These are phyloP conservation scores for Ascochyta rabiei DNA, from an alignment of 2,329 filamentous ascomycete species.

Conservation along the genomic window DNA sequence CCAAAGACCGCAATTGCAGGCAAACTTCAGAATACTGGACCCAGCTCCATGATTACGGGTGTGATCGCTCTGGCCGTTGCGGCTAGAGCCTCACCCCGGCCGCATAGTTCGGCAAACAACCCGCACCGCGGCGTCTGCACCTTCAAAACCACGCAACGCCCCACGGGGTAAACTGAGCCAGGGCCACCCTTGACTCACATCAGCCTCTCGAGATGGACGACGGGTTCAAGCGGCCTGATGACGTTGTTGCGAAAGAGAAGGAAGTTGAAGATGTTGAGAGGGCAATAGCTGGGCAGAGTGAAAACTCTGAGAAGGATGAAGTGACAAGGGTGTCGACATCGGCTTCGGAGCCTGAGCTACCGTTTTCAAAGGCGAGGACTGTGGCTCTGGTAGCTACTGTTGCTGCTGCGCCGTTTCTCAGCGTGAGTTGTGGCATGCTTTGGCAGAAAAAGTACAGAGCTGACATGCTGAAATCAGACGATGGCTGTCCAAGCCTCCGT, in stretches of 20 bases:
- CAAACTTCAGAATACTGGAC: too few relatives aligned
- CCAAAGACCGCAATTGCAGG: neutral
- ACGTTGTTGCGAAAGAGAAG: constrained; percentile 8
- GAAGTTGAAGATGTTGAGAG: constrained; percentile 7
- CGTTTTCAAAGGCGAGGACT: constrained; percentile 40
- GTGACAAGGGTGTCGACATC: constrained; percentile 11
- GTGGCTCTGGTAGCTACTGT: constrained; percentile 38
- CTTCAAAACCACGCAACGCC: constrained; percentile 13
- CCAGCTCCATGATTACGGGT: neutral
- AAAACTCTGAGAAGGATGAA: constrained; percentile 13
- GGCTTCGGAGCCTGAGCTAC: constrained; percentile 19
- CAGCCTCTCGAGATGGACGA: constrained; percentile 14
- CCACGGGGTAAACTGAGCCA: constrained; percentile 2
- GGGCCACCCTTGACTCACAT: neutral
- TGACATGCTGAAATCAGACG: constrained; percentile 45
- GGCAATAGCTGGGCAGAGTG: neutral
- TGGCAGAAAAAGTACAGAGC: too few relatives aligned
- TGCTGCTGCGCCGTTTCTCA: constrained; percentile 40
- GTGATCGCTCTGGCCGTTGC: constrained; percentile 6
- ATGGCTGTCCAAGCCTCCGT: constrained; percentile 65
- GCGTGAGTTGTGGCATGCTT: constrained; percentile 28
- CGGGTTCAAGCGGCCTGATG: constrained; percentile 13
- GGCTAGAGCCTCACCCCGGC: constrained; percentile 12
- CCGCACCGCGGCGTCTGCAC: constrained; percentile 8
- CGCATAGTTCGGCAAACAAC: constrained; percentile 9